Percentiles rank a stretch among this genome's conserved stretches.
Conservation (phyloP, 2,329 filamentous ascomycete species). For the Pseudogymnoascus sp. region DNA sequence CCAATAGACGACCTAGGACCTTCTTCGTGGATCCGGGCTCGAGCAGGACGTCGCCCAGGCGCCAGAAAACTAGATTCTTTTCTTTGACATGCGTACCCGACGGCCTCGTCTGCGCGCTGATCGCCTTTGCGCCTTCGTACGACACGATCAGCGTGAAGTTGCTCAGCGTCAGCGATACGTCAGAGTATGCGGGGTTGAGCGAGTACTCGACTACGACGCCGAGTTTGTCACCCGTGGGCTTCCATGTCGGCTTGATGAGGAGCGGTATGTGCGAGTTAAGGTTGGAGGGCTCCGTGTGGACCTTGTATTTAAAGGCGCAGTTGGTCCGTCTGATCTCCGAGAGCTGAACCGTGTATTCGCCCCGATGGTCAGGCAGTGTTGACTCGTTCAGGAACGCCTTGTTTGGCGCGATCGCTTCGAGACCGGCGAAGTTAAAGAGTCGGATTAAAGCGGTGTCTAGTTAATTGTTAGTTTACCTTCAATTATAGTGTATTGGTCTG, state of each 20-base stretch:
- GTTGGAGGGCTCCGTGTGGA: constrained; percentile 60
- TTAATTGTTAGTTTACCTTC: constrained; percentile 17
- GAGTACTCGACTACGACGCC: constrained; percentile 79
- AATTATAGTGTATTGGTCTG: constrained; percentile 12
- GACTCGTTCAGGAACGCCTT: constrained; percentile 77
- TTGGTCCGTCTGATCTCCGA: constrained; percentile 63
- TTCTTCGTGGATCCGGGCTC: constrained; percentile 48
- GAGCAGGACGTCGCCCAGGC: constrained; percentile 66
- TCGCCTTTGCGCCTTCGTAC: constrained; percentile 60
- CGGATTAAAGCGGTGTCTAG: constrained; percentile 60
- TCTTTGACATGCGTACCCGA: constrained; percentile 73
- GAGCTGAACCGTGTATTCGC: constrained; percentile 73
- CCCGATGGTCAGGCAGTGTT: constrained; percentile 52
- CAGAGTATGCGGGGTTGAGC: constrained; percentile 56
- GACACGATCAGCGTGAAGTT: constrained; percentile 70
- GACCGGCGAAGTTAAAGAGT: constrained; percentile 77
- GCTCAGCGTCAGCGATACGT: constrained; percentile 50
- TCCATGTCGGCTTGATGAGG: constrained; percentile 62
- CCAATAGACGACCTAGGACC: constrained; percentile 72
- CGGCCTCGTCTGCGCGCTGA: constrained; percentile 69
- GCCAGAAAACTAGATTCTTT: constrained; percentile 73
- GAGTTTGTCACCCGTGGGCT: constrained; percentile 75
- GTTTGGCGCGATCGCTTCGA: constrained; percentile 92
- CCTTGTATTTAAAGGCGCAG: constrained; percentile 86
- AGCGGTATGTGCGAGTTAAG: constrained; percentile 52